These are phyloP conservation scores for Oryza australiensis DNA, from an alignment of 176 grass and related monocot genomes.

Conservation along the genomic window DNA sequence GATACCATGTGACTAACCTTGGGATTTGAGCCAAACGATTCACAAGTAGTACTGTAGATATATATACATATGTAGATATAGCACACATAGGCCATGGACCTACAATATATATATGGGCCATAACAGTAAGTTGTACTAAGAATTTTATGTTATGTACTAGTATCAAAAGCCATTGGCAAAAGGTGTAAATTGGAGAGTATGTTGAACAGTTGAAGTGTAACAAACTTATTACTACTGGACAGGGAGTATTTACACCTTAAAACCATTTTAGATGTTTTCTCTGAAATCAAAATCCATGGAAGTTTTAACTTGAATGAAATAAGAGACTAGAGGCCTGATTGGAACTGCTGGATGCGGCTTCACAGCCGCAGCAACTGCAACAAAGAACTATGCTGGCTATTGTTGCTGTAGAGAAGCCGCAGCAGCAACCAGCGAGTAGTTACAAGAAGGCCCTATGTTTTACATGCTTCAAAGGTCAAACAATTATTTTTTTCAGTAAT, in stretches of 20 bases:
- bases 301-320: constrained; percentile 15
- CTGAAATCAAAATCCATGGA: not conserved
- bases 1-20: no score
- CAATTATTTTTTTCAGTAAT: constrained; percentile 14
- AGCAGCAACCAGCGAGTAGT: no score
- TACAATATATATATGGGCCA: no score
- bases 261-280: constrained; percentile 9
- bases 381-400: no score
- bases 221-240: not conserved
- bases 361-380: no score
- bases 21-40: no score
- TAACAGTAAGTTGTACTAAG: not conserved
- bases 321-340: not conserved
- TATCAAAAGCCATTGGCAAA: not conserved
- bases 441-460: not conserved
- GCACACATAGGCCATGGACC: no score
- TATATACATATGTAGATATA: no score
- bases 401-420: no score
- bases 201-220: not conserved
- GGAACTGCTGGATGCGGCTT: no score
- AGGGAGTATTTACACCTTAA: not conserved
- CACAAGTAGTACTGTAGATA: no score
- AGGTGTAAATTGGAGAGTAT: constrained; percentile 14
- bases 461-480: constrained; percentile 20
- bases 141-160: not conserved